Base-by-base conservation (phyloP, 345 rosid genomes). In the Eucalyptus grandis region DNA sequence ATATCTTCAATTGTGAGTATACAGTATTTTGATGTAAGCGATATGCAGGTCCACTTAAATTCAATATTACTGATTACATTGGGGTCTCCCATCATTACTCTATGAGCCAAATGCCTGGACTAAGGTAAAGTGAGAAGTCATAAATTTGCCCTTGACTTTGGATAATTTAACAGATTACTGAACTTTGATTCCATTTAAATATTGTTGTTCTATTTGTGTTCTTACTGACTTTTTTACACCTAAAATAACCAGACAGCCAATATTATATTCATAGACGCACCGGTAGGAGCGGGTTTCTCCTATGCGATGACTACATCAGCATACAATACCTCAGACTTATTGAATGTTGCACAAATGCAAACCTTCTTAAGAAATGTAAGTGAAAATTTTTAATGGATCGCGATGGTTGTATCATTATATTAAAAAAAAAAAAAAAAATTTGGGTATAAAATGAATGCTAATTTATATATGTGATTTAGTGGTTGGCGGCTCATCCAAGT, bases 191-290 rank as follows among this genome's bases (percentile, higher is more conserved):
- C 14, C 2, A 72, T 37, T 72, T 10, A 21, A 72, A 37, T 37
- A 2, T 19, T 1, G 26, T 10, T 21, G 14, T 37, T 2, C 7
- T 37, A 72, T 72, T 37, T 10, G 46, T 5, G 46, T 72, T 72
- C 46, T 1, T 72, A 72, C 46, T 34, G 82, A 19, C 82, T 0
- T 37, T 72, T 72, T 19, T 40, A 37, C 44, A 72, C 88, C 15
- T 22, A 80, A 86, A 87, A 11, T 86, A 1, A 58, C 11, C 4
- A 87, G 69, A 31, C 77, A 58, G 88, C 88, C 15, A 91, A 49
- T 40, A 91, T 91, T 72, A 46, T 91, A 49, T 91, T 91, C 87
- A 53, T 90, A 31, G 92, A 90, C 47, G 87, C 90, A 50, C 92
- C 92, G 15, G 81, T 91, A 19, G 92, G 92, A 0, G 31, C 88